phyloP scores from a whole-genome alignment of 108 stramenopile genomes.

The Cyclotella choctawhatcheeana region DNA sequence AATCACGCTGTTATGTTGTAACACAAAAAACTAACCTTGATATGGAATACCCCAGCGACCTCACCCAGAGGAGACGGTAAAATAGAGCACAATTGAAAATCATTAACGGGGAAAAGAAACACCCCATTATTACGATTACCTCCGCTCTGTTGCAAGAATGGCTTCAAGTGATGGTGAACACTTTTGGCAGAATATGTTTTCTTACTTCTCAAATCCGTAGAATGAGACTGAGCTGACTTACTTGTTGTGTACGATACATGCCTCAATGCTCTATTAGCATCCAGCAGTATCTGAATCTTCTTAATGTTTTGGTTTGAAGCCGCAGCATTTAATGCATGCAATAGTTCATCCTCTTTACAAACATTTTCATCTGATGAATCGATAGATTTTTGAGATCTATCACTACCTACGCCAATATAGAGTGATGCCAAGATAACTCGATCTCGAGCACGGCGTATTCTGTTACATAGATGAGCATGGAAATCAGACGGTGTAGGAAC shows the following conservation, averaged over 20 bases:
- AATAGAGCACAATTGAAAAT: constrained; percentile 40
- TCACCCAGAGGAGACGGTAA: constrained; percentile 84
- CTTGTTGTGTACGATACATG: constrained; percentile 52
- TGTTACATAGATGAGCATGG: constrained; percentile 62
- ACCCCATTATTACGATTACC: constrained; percentile 36
- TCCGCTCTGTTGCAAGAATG: constrained; percentile 55
- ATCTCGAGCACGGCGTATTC: constrained; percentile 62
- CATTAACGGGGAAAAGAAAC: constrained; percentile 69
- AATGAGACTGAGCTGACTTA: constrained; percentile 8
- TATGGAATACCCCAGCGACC: constrained; percentile 87
- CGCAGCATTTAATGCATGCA: constrained; percentile 48
- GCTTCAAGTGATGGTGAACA: constrained; percentile 33
- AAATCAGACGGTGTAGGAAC: constrained; percentile 66
- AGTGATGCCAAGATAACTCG: constrained; percentile 80
- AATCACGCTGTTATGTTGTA: not conserved
- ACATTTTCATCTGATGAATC: not conserved
- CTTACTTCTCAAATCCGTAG: not conserved
- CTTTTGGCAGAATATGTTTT: constrained; percentile 32
- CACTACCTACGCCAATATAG: constrained; percentile 77
- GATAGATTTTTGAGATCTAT: not conserved
- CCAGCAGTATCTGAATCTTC: constrained; percentile 68
- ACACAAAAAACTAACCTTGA: constrained; percentile 49
- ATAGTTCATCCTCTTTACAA: constrained; percentile 51
- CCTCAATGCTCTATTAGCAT: constrained; percentile 74
- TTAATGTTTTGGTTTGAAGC: constrained; percentile 19